A percentile compares a stretch with the other conserved stretches of the same genome.
phyloP scores from a whole-genome alignment of 2,329 filamentous ascomycete species.

The Xylariaceae sp. region DNA sequence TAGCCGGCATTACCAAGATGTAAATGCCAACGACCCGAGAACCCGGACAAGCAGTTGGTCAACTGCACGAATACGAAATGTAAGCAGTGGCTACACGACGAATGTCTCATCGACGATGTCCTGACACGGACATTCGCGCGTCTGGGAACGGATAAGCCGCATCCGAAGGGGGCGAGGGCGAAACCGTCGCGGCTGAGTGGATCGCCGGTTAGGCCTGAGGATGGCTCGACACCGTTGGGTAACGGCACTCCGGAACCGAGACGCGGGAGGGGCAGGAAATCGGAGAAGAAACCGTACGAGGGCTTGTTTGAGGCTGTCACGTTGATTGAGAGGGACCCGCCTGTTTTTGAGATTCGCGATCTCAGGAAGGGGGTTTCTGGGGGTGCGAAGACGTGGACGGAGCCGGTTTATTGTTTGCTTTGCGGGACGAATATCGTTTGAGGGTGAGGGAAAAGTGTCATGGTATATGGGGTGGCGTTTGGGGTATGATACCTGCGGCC shows the following conservation, averaged over 20 bases:
- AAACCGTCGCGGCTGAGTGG: no score
- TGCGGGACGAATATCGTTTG: conserved; percentile 46
- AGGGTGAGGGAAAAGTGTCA: conserved; percentile 1
- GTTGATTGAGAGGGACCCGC: conserved; percentile 40
- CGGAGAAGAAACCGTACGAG: conserved; percentile 41
- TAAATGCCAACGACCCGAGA: conserved; percentile 55
- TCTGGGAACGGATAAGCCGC: conserved; percentile 47
- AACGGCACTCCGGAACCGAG: conserved; percentile 31
- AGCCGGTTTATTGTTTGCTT: conserved; percentile 46
- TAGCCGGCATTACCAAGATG: conserved; percentile 51
- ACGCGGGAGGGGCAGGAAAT: conserved; percentile 37
- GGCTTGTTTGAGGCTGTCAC: conserved; percentile 46
- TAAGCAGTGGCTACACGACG: conserved; percentile 58
- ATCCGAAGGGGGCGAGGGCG: conserved; percentile 27
- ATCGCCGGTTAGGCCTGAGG: neutral
- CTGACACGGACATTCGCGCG: conserved; percentile 46
- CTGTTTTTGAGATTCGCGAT: conserved; percentile 48
- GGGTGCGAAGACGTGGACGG: conserved; percentile 50
- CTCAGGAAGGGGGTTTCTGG: conserved; percentile 43
- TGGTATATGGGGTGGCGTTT: neutral
- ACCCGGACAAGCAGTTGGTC: conserved; percentile 56
- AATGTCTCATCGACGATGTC: conserved; percentile 55
- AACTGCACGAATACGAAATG: conserved; percentile 52
- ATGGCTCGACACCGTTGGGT: conserved; percentile 23
- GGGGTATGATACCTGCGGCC: neutral